A percentile compares a stretch with the other conserved stretches of the same genome.
phyloP scores from a whole-genome alignment of 1,284 basidiomycete genomes.

The Cutaneotrichosporon curvatum region DNA sequence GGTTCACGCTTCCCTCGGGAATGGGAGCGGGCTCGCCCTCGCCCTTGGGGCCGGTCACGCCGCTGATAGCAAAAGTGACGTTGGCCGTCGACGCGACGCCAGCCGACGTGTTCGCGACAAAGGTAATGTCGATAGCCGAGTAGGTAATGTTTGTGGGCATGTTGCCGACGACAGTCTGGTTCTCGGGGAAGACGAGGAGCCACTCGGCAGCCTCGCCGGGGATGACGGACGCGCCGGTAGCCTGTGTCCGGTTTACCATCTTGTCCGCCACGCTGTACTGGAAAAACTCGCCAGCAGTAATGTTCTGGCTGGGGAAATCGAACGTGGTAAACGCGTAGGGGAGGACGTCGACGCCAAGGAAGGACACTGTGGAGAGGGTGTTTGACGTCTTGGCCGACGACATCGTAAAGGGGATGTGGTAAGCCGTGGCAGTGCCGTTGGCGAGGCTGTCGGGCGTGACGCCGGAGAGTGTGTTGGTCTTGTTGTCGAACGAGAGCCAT shows the following conservation, averaged over 20 bases:
- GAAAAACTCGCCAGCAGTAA: conserved; percentile 33
- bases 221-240: conserved; percentile 31
- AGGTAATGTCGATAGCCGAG: conserved; percentile 32
- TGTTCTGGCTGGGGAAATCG: conserved; percentile 40
- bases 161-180: conserved; percentile 40
- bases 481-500: conserved; percentile 47
- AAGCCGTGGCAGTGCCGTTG: conserved; percentile 43
- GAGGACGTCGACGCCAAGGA: conserved; percentile 42
- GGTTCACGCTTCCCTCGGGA: conserved; percentile 13
- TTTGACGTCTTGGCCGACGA: conserved; percentile 32
- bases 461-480: conserved; percentile 32
- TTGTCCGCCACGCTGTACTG: conserved; percentile 31
- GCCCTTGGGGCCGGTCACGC: conserved; percentile 17
- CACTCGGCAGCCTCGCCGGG: conserved; percentile 41
- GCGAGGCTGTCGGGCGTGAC: conserved; percentile 45
- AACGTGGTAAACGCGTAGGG: conserved; percentile 47
- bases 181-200: conserved; percentile 42
- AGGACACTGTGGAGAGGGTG: conserved; percentile 29
- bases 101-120: conserved; percentile 23
- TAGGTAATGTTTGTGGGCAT: conserved; percentile 28
- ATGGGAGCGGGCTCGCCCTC: conserved; percentile 18
- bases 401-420: conserved; percentile 40
- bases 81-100: conserved; percentile 24
- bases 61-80: conserved; percentile 27
- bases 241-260: conserved; percentile 27